These are phyloP conservation scores for Olyra latifolia DNA, from an alignment of 176 grass and related monocot genomes.

Conservation along the genomic window DNA sequence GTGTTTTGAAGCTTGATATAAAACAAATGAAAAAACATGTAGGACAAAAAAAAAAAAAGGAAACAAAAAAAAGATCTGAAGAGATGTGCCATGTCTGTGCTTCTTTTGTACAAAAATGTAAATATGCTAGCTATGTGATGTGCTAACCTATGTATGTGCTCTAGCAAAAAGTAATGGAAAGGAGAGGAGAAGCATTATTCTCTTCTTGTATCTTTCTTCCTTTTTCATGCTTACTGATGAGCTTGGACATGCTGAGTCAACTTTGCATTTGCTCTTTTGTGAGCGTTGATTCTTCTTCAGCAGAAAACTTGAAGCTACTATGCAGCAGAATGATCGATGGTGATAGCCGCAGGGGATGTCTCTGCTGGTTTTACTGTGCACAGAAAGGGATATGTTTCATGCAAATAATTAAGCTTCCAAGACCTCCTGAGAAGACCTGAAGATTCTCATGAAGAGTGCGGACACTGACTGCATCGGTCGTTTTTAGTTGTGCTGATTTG, in stretches of 20 bases:
- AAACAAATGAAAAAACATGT: slow-evolving; percentile 24
- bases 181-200: slow-evolving; percentile 27
- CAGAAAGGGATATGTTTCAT: background rate
- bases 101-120: slow-evolving; percentile 47
- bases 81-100: slow-evolving; percentile 25
- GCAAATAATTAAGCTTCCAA: too few species aligned
- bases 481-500: too few species aligned
- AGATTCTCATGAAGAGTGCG: too few species aligned
- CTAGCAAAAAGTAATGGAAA: too few species aligned
- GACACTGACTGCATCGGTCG: too few species aligned
- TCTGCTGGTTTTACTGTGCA: slow-evolving; percentile 13
- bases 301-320: slow-evolving; percentile 20
- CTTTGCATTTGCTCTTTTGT: slow-evolving; percentile 28
- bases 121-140: slow-evolving; percentile 44
- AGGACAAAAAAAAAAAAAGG: slow-evolving; percentile 18
- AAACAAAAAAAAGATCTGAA: background rate
- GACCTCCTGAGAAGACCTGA: too few species aligned
- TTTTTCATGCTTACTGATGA: background rate
- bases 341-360: slow-evolving; percentile 1
- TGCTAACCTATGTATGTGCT: slow-evolving; percentile 41
- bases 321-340: background rate
- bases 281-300: slow-evolving; percentile 32
- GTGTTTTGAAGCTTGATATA: slow-evolving; percentile 63
- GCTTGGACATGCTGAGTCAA: slow-evolving; percentile 39
- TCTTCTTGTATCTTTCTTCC: background rate